Evolutionary conservation across 1,139 yeast genomes (phyloP), one percentile per base, ranked within the genome.

Genomic region (Sugiyamaella neomexicana): DNA sequence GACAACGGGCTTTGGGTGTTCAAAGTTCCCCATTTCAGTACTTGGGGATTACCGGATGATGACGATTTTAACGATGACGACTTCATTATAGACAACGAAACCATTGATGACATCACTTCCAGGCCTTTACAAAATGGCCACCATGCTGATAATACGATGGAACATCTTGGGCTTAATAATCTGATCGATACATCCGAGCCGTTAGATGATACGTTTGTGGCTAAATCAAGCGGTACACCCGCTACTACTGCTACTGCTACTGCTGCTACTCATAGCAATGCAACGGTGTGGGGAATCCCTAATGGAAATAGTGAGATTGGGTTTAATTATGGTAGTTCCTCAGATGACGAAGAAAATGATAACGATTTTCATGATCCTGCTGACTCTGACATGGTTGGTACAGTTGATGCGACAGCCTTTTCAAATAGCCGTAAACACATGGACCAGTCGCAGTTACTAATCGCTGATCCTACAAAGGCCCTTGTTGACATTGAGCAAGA

Each of bases 1-100:
- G 76, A 82, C 20, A 80, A 82, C n/a, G 88, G 88, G 23, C 71
- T 80, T 6, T 90, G 93, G 90, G 83, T 86, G 0, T 90, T 89
- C 70, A 81, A 77, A 62, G 98, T 93, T 1, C 83, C 86, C 60
- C 99, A 93, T 73, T 93, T 93, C 65, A 89, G 97, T 72, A 80
- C 86, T 5, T 93, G 97, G 97, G 98, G 98, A 2, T 72, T 93
- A 46, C 78, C 85, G 17, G 90, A 85, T 56, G 83, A 80, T 43
- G 85, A 82, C 5, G 25, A 20, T 20, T 20, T 20, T 20, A 5
- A 20, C 55, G 80, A 76, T 6, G 82, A 81, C 38, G 72, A 72
- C 44, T 60, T 63, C 17, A 65, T 63, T 38, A 67, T 64, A 45
- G 64, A 61, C 25, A 38, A 64, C 62, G 56, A 63, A 75, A 9